phyloP scores from a whole-genome alignment of 805 yeast genomes.

The Saitoella complicata region DNA sequence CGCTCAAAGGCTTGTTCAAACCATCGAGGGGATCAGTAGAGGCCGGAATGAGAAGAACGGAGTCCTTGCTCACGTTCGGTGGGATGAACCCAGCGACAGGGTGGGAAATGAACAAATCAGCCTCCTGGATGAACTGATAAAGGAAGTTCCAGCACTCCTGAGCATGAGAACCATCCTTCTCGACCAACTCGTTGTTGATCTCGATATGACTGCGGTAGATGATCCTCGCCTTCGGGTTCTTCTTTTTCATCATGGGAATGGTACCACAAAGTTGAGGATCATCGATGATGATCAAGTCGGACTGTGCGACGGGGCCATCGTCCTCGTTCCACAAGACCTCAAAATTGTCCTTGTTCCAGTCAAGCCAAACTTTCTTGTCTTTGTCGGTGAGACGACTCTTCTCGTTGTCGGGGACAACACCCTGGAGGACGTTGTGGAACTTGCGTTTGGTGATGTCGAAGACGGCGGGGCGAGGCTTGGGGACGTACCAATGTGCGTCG shows the following conservation, averaged over 20 bases:
- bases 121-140: slow-evolving; percentile 10
- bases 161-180: slow-evolving; percentile 9
- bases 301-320: slow-evolving; percentile 5
- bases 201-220: slow-evolving; percentile 13
- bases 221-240: slow-evolving; percentile 7
- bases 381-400: slow-evolving; percentile 3
- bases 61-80: slow-evolving; percentile 5
- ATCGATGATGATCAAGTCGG: slow-evolving; percentile 10
- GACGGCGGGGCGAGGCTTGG: slow-evolving; percentile 12
- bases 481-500: slow-evolving; percentile 11
- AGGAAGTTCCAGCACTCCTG: slow-evolving; percentile 11
- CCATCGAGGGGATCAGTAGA: slow-evolving; percentile 14
- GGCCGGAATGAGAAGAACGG: slow-evolving; percentile 11
- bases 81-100: slow-evolving; percentile 13
- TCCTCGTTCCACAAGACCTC: slow-evolving; percentile 8
- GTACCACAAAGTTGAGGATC: slow-evolving; percentile 11
- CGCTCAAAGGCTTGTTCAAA: slow-evolving; percentile 8
- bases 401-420: slow-evolving; percentile 9
- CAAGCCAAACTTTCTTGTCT: slow-evolving; percentile 7
- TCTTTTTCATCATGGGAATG: slow-evolving; percentile 9
- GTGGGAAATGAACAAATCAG: slow-evolving; percentile 12
- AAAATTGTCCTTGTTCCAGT: slow-evolving; percentile 10
- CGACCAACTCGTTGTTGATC: slow-evolving; percentile 10
- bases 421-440: slow-evolving; percentile 11
- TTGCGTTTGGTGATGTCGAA: slow-evolving; percentile 13